Evolutionary conservation across 345 rosid species (phyloP).

Genomic region (Lagerstroemia speciosa): DNA sequence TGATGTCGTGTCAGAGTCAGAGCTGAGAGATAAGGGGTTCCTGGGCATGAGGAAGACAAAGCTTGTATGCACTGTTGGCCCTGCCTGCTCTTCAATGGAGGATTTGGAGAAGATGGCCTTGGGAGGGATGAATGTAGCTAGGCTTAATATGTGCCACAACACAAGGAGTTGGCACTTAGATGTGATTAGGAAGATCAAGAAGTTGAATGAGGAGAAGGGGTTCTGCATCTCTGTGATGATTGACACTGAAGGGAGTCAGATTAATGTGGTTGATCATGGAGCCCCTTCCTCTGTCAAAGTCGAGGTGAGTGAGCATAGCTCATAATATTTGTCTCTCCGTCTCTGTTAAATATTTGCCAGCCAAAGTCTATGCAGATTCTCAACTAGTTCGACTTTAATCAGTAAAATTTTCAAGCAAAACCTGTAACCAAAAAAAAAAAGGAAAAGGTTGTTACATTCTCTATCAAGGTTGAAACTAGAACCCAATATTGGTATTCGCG

Average conservation of each 20-base stretch:
- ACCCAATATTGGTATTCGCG: too few species aligned
- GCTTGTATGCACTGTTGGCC: slow-evolving; percentile 67
- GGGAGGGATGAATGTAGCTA: slow-evolving; percentile 70
- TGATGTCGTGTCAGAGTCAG: slow-evolving; percentile 41
- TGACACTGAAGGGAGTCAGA: slow-evolving; percentile 73
- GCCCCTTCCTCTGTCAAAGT: slow-evolving; percentile 51
- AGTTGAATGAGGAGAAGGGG: slow-evolving; percentile 42
- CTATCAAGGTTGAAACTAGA: background rate
- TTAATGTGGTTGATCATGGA: slow-evolving; percentile 68
- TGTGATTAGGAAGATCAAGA: slow-evolving; percentile 50
- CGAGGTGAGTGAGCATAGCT: slow-evolving; percentile 23
- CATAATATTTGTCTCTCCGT: background rate
- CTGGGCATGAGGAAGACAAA: slow-evolving; percentile 68
- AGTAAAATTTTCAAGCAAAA: background rate
- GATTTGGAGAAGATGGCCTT: slow-evolving; percentile 51
- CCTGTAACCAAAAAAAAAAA: too few species aligned
- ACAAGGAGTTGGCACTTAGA: slow-evolving; percentile 56
- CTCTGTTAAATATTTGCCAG: background rate
- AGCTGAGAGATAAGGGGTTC: slow-evolving; percentile 55
- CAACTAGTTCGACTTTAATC: background rate
- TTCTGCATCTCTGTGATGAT: slow-evolving; percentile 59
- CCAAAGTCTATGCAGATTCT: background rate
- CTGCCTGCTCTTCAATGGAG: slow-evolving; percentile 46
- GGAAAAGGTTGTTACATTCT: background rate
- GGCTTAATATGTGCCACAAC: slow-evolving; percentile 72